Conservation (phyloP, 108 stramenopile species). For the Poteriospumella lacustris region DNA sequence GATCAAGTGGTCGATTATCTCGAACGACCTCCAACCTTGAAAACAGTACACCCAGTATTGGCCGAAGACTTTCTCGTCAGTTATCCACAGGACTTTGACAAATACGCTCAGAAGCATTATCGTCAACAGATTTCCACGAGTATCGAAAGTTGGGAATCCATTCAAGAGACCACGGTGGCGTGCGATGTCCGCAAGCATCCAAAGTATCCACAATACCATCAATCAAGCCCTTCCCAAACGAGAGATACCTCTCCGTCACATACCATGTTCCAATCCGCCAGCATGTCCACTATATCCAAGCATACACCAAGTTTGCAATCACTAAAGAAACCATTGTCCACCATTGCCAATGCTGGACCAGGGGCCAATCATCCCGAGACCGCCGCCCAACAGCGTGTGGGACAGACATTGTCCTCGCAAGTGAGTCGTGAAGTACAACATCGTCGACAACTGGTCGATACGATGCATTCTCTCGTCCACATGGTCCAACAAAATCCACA, state of each 20-base stretch:
- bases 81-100: background rate
- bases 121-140: background rate
- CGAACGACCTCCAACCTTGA: background rate
- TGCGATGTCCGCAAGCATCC: background rate
- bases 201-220: background rate
- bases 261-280: background rate
- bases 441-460: no score
- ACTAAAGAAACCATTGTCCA: no score
- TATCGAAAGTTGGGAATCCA: background rate
- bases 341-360: no score
- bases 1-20: background rate
- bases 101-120: background rate
- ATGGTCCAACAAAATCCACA: no score
- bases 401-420: no score
- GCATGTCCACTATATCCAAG: background rate
- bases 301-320: background rate
- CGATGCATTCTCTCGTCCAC: no score
- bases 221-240: background rate
- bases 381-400: no score
- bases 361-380: no score
- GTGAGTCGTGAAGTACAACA: no score
- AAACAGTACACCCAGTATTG: background rate
- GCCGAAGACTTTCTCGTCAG: background rate
- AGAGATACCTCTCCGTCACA: background rate
- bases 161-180: background rate